A percentile compares a stretch with the other conserved stretches of the same genome.
Conservation (phyloP, 2,329 filamentous ascomycete genomes). For the Hypoxylon rubiginosum region DNA sequence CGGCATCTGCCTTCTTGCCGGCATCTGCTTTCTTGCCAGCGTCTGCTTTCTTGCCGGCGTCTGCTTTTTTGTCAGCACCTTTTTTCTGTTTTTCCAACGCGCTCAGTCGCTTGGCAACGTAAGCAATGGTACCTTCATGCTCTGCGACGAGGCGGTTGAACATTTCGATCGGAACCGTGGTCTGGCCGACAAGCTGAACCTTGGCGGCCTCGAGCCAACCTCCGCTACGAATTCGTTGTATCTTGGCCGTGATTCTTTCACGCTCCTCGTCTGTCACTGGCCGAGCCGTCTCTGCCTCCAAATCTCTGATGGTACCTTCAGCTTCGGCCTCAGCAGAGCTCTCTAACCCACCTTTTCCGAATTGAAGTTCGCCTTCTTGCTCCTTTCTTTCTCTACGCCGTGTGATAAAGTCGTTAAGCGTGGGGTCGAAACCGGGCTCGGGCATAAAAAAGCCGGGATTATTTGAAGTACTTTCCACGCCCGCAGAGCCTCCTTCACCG, state of each 20-base stretch:
- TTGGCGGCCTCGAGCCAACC: constrained; percentile 43
- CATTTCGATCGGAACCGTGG: constrained; percentile 38
- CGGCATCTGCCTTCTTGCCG: neutral
- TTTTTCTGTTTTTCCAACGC: neutral
- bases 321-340: constrained; percentile 39
- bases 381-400: constrained; percentile 10
- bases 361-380: neutral
- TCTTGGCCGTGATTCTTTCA: constrained; percentile 26
- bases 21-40: no score
- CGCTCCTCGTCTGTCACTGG: constrained; percentile 30
- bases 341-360: constrained; percentile 19
- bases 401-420: constrained; percentile 9
- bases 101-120: constrained; percentile 14
- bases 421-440: constrained; percentile 35
- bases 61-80: neutral
- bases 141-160: constrained; percentile 46
- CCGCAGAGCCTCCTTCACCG: no score
- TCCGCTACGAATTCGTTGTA: constrained; percentile 26
- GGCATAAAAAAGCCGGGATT: constrained; percentile 25
- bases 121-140: constrained; percentile 36
- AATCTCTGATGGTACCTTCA: constrained; percentile 13
- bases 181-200: constrained; percentile 25
- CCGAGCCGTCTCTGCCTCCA: constrained; percentile 15
- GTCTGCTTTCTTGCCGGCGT: no score
- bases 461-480: neutral